These are phyloP conservation scores for Penicillium brevicompactum DNA, from an alignment of 2,329 filamentous ascomycete species.

Conservation along the genomic window DNA sequence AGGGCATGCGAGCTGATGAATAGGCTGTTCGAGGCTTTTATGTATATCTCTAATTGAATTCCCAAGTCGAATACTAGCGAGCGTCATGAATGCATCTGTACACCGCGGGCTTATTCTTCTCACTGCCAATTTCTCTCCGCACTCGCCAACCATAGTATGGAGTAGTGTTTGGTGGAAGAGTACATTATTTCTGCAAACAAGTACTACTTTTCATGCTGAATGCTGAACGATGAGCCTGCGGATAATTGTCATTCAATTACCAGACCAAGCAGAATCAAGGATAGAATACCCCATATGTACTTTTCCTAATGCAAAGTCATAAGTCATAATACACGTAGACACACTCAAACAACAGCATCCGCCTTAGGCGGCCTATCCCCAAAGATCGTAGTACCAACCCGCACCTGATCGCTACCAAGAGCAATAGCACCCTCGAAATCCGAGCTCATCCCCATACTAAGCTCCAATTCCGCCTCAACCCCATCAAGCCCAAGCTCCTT, in stretches of 20 bases:
- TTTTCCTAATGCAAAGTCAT: slow-evolving; percentile 14
- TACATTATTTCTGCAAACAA: too few species aligned
- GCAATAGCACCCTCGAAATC: slow-evolving; percentile 89
- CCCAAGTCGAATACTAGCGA: slow-evolving; percentile 20
- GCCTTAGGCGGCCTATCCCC: slow-evolving; percentile 77
- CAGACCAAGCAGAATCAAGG: too few species aligned
- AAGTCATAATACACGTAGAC: slow-evolving; percentile 12
- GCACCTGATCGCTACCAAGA: slow-evolving; percentile 84
- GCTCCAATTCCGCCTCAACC: slow-evolving; percentile 63
- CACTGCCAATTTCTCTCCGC: too few species aligned
- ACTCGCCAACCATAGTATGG: too few species aligned
- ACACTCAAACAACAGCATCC: slow-evolving; percentile 64
- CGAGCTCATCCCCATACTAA: slow-evolving; percentile 99
- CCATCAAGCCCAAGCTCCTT: slow-evolving; percentile 58
- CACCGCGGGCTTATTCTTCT: too few species aligned
- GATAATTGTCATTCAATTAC: too few species aligned
- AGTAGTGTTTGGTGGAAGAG: too few species aligned
- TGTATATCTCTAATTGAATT: slow-evolving; percentile 25
- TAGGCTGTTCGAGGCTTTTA: slow-evolving; percentile 9
- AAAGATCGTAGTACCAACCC: slow-evolving; percentile 93
- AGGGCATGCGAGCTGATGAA: slow-evolving; percentile 41
- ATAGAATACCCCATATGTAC: too few species aligned
- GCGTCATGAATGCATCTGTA: background rate
- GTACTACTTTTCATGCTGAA: too few species aligned
- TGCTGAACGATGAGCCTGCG: too few species aligned